Base-by-base conservation (phyloP, 1,284 basidiomycete species). In the Melanopsichium pennsylvanicum region DNA sequence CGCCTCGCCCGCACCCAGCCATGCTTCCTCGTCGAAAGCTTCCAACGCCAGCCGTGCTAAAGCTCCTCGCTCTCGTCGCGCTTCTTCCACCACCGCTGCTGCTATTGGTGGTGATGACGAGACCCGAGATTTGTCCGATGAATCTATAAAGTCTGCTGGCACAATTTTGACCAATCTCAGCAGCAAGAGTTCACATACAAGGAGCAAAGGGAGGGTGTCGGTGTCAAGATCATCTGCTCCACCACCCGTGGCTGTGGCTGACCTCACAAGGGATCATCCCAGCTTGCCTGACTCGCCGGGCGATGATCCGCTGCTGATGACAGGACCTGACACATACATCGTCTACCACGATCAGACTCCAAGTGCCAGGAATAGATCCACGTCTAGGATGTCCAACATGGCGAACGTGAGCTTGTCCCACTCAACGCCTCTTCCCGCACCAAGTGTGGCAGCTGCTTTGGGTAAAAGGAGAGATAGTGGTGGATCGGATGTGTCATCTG, bases 281-380 rank as follows among this genome's bases (percentile, higher is more conserved):
- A 45, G 45, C 5, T 45, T 57, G 31, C 70, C 70, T 15, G 70
- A 64, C 26, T 64, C 60, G 31, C 70, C 70, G 4, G 51, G 66
- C 8, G 70, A 72, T 35, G 70, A 72, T 32, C 70, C 70, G 7
- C 41, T 72, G 21, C 51, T 72, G 25, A 42, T 72, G 15, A 57
- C 42, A 5, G 67, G 60, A 15, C 67, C 67, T 9, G 46, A 70
- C 40, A 57, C 49, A 4, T 57, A 49, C 21, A 39, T 48, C 11
- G 38, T 60, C 39, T 63, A 63, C 15, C 60, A 63, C 36, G 27
- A 63, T n/a, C 42, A 47, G 39, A 63, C 60, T 5, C 60, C 54
- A 1, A 48, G 47, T 25, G 52, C 47, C 9, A 63, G 42, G 26
- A 34, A 50, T 21, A 49, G 54, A 25, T 40, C 48, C 25, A 33